Conservation (phyloP, 345 rosid genomes). For the Turritis glabra region DNA sequence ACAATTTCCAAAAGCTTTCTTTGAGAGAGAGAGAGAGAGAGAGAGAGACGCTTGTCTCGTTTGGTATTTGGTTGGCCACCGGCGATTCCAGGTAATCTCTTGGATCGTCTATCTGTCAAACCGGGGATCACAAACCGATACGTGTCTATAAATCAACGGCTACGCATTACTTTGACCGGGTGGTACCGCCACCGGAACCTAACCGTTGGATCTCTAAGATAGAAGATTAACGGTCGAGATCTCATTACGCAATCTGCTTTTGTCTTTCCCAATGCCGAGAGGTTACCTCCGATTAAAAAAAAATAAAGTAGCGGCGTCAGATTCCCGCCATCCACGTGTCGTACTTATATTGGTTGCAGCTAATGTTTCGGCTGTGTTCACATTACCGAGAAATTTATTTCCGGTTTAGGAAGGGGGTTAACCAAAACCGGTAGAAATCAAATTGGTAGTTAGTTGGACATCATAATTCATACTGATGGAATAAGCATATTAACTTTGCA, state of each 20-base stretch:
- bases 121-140: conserved; percentile 23
- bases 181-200: conserved; percentile 40
- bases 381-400: neutral
- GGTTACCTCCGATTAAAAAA: conserved; percentile 27
- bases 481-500: conserved; percentile 15
- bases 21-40: conserved; percentile 32
- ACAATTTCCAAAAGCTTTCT: conserved; percentile 23
- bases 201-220: conserved; percentile 52
- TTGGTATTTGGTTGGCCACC: conserved; percentile 61
- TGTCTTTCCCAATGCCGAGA: conserved; percentile 17
- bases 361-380: conserved; percentile 5
- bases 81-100: conserved; percentile 71
- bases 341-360: neutral
- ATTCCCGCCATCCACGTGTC: conserved; percentile 24
- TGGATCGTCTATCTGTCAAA: conserved; percentile 48
- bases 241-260: neutral
- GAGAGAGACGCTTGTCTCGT: conserved; percentile 36
- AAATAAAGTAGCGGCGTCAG: conserved; percentile 19
- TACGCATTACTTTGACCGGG: conserved; percentile 33
- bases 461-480: conserved; percentile 5
- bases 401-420: neutral
- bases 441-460: conserved; percentile 14
- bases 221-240: neutral
- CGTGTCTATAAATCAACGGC: conserved; percentile 46
- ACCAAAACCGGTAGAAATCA: conserved; percentile 18